A percentile compares a stretch with the other conserved stretches of the same genome.
Conservation (phyloP, 2,329 filamentous ascomycete genomes). For the Geoglossum cookeanum region DNA sequence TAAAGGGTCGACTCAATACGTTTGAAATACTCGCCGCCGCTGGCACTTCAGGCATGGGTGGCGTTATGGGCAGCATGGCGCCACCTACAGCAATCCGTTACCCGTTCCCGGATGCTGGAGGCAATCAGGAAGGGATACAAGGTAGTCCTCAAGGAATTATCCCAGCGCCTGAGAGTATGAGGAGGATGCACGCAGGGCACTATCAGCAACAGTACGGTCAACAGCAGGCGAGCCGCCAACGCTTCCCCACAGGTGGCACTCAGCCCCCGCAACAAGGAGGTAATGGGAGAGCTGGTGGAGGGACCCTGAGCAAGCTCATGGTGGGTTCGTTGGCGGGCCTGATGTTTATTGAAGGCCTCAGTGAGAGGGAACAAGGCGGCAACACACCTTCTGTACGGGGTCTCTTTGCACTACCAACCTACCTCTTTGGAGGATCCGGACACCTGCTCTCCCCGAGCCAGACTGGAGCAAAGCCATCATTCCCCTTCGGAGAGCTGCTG, state of each 20-base stretch:
- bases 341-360: conserved; percentile 75
- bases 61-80: conserved; percentile 14
- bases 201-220: conserved; percentile 20
- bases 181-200: conserved; percentile 20
- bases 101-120: background rate
- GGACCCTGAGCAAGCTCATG: conserved; percentile 59
- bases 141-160: conserved; percentile 3
- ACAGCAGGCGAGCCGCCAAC: conserved; percentile 14
- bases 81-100: conserved; percentile 15
- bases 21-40: conserved; percentile 53
- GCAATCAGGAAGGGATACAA: background rate
- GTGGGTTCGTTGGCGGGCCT: conserved; percentile 78
- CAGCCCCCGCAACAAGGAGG: conserved; percentile 14
- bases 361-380: conserved; percentile 33
- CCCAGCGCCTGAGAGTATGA: conserved; percentile 23
- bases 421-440: conserved; percentile 9
- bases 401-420: conserved; percentile 14
- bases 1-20: conserved; percentile 52
- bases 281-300: conserved; percentile 25
- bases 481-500: conserved; percentile 18
- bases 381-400: conserved; percentile 13
- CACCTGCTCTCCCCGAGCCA: conserved; percentile 6
- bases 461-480: conserved; percentile 5
- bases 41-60: conserved; percentile 21
- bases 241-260: conserved; percentile 5